These are phyloP conservation scores for Hygrocybe coccinea DNA, from an alignment of 768 basidiomycete genomes.

Conservation along the genomic window DNA sequence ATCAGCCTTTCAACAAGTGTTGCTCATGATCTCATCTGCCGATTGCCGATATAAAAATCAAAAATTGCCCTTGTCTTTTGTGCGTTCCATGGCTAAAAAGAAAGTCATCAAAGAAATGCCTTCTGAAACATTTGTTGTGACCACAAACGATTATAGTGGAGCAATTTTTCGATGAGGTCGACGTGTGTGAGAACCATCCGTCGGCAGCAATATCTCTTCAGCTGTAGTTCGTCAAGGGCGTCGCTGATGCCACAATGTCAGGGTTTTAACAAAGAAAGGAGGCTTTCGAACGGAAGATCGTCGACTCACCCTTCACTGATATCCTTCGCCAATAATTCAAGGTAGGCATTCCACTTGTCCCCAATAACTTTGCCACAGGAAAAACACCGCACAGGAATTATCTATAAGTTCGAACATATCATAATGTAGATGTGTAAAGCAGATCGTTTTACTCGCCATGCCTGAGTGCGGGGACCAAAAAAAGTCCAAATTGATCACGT, in stretches of 20 bases:
- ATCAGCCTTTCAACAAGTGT: too few species aligned
- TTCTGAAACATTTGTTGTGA: not conserved
- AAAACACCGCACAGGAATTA: constrained; percentile 94
- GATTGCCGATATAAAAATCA: not conserved
- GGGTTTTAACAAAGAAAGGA: too few species aligned
- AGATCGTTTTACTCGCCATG: not conserved
- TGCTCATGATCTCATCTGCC: too few species aligned
- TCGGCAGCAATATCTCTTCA: constrained; percentile 94
- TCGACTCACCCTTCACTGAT: constrained; percentile 84
- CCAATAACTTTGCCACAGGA: constrained; percentile 97
- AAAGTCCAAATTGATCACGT: not conserved
- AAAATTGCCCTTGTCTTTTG: constrained; percentile 38
- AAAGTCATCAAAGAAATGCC: not conserved
- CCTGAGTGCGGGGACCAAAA: not conserved
- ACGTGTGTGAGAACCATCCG: constrained; percentile 98
- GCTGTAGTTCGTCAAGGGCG: constrained; percentile 80
- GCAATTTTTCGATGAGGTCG: constrained; percentile 92
- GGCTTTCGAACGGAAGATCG: too few species aligned
- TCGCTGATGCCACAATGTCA: constrained; percentile 47
- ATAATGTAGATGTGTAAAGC: not conserved
- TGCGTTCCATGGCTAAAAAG: constrained; percentile 43
- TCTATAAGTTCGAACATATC: too few species aligned
- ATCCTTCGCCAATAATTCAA: constrained; percentile 74
- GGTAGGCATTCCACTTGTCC: constrained; percentile 89
- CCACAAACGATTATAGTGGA: constrained; percentile 89